These are phyloP conservation scores for Hirsutella rhossiliensis DNA, from an alignment of 2,329 filamentous ascomycete genomes.

Conservation along the genomic window DNA sequence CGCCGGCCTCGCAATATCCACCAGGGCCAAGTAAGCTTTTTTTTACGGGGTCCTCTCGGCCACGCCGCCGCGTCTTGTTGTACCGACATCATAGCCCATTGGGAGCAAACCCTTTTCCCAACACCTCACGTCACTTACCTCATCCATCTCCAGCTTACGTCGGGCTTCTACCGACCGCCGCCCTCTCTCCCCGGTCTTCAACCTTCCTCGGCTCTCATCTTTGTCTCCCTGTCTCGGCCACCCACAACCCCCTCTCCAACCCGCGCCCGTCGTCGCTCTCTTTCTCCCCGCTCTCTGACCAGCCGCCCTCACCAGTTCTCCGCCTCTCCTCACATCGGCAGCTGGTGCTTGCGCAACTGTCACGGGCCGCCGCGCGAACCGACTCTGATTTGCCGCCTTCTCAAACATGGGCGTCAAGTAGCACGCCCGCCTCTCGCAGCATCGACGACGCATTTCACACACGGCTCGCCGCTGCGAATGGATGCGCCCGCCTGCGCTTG, in stretches of 20 bases:
- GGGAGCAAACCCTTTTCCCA: no score
- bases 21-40: neutral
- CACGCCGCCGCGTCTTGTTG: no score
- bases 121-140: neutral
- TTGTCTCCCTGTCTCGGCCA: neutral
- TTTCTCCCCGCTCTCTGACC: neutral
- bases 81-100: no score
- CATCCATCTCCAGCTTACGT: neutral
- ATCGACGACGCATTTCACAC: conserved; percentile 2
- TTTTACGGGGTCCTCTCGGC: neutral
- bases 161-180: neutral
- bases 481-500: conserved; percentile 10
- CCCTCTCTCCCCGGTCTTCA: neutral
- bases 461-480: conserved; percentile 13
- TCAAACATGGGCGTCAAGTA: conserved; percentile 10
- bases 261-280: neutral
- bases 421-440: conserved; percentile 5
- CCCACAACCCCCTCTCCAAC: neutral
- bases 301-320: neutral
- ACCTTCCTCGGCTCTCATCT: neutral
- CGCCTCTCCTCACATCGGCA: neutral
- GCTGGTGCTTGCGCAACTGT: neutral
- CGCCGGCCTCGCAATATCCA: no score
- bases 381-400: neutral
- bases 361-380: neutral